Evolutionary conservation across 2,329 filamentous ascomycete species (phyloP), one percentile per base, ranked within the genome.

Genomic region (Colletotrichum scovillei): DNA sequence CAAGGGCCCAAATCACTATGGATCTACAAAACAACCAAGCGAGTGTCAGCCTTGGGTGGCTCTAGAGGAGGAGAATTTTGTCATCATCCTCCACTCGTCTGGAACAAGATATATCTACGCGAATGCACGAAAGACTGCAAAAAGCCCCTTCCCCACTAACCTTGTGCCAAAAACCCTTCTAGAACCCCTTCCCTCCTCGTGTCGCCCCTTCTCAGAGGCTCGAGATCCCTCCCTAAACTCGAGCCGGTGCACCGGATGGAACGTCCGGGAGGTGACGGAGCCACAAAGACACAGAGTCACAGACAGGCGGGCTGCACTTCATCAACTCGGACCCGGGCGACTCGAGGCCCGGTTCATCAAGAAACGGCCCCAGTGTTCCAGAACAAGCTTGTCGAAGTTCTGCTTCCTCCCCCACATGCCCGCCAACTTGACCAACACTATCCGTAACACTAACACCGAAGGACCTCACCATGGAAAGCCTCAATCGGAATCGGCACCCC

Each of bases 351-450:
- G 28, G 65, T 46, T 22, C 68, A 60, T 55, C 42, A 55, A 62
- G 63, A 62, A 67, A 62, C 63, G 59, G 52, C 69, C 52, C 52
- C 58, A 52, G 57, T 63, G 65, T 72, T 72, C 52, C 69, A 69
- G 69, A 63, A 49, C 67, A 57, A 65, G 46, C 55, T 60, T 65
- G 55, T 64, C 66, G 53, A 69, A 11, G 19, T 60, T 52, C 6
- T 38, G 38, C 26, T 7, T 8, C 7, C 11, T 16, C 38, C 30
- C 30, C n/a, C 46, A 62, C 55, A 58, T 60, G 42, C 19, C 42
- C 42, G 42, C 42, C 1, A 49, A 49, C 42, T 22, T 49, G 19
- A n/a, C 19, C 19, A 46, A 53, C 28, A 63, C 60, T 26, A 38
- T 19, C 2, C 46, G 46, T 35, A 67, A 57, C 35, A 67, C 38